A percentile compares a stretch with the other conserved stretches of the same genome.
These are phyloP conservation scores for Boletus sp. DNA, from an alignment of 768 basidiomycete species.

Conservation along the genomic window DNA sequence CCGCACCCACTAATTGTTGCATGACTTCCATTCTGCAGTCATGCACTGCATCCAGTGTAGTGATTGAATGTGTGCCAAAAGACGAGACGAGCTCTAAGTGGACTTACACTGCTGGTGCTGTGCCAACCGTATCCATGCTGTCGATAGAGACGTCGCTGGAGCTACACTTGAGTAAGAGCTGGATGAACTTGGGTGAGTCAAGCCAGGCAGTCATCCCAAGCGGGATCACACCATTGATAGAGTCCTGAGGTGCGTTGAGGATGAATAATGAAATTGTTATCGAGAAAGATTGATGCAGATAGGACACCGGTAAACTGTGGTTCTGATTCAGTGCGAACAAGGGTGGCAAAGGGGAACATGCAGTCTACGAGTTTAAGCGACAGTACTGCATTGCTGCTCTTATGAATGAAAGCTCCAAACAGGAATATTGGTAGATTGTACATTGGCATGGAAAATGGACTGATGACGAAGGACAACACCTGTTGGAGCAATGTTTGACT, in stretches of 20 bases:
- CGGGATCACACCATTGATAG: conserved; percentile 72
- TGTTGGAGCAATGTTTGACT: no score
- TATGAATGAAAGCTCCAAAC: no score
- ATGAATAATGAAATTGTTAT: conserved; percentile 68
- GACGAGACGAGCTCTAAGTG: conserved; percentile 1
- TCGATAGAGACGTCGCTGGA: conserved; percentile 65
- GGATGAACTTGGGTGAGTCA: conserved; percentile 59
- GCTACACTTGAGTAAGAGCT: conserved; percentile 59
- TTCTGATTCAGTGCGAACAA: no score
- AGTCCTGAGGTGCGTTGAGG: conserved; percentile 67
- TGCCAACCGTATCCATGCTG: conserved; percentile 70
- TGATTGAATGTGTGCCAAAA: neutral
- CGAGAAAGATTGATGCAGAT: no score
- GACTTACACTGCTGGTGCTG: conserved; percentile 80
- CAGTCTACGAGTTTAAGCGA: no score
- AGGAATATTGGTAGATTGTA: no score
- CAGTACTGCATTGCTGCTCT: no score
- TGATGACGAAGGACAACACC: no score
- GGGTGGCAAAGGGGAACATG: no score
- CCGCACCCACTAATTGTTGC: conserved; percentile 53
- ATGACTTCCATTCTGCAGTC: conserved; percentile 70
- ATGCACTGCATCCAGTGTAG: conserved; percentile 65
- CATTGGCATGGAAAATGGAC: no score
- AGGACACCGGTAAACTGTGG: no score
- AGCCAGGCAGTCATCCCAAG: conserved; percentile 80